Evolutionary conservation across 2,329 filamentous ascomycete species (phyloP).

Genomic region (Aspergillus phoenicis): DNA sequence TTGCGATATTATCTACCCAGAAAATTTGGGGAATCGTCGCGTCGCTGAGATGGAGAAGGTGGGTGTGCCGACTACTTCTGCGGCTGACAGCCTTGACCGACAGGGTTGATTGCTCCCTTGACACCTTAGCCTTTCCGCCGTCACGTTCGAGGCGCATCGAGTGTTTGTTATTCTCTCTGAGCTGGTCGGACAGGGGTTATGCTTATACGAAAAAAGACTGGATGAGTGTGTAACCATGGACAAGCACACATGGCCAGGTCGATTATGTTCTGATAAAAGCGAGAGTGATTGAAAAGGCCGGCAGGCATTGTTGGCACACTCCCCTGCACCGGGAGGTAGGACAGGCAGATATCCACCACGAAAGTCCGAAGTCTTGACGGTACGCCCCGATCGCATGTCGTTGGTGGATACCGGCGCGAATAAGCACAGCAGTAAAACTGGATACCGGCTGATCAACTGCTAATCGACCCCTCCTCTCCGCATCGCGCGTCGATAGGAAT

Average conservation of each 20-base stretch:
- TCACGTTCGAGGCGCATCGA: not conserved
- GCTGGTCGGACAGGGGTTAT: not conserved
- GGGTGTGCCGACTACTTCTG: not conserved
- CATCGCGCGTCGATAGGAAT: not conserved
- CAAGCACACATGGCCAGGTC: not conserved
- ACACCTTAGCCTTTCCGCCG: not conserved
- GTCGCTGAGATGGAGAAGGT: not conserved
- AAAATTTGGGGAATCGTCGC: not conserved
- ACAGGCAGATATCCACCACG: not conserved
- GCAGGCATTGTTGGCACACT: not conserved
- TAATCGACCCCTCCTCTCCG: not conserved
- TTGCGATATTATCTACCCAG: not conserved
- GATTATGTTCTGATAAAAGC: not conserved
- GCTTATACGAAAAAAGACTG: not conserved
- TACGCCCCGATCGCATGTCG: not conserved
- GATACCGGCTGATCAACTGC: constrained; percentile 2
- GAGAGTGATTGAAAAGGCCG: not conserved
- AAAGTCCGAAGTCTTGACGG: not conserved
- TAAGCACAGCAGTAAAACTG: constrained; percentile 3
- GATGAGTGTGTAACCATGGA: not conserved
- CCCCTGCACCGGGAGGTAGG: not conserved
- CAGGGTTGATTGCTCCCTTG: not conserved
- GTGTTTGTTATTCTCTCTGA: not conserved
- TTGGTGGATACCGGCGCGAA: not conserved
- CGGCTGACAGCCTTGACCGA: not conserved